A percentile compares a stretch with the other conserved stretches of the same genome.
These are phyloP conservation scores for Ichthyophonus hoferi DNA, from an alignment of 208 protist species.

Conservation along the genomic window DNA sequence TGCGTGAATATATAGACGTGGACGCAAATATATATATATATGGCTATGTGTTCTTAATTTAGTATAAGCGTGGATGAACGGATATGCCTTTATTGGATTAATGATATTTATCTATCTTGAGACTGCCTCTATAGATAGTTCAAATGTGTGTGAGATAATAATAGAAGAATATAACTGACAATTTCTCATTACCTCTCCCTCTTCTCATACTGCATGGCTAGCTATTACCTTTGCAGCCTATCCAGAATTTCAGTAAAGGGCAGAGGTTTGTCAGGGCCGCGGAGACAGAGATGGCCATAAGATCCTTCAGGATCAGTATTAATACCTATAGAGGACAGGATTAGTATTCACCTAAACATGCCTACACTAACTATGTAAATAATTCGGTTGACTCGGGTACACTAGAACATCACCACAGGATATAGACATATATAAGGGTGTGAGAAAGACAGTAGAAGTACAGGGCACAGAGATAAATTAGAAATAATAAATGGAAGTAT, in stretches of 20 bases:
- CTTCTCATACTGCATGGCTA: too few relatives aligned
- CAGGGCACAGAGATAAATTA: too few relatives aligned
- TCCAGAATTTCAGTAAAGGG: neutral
- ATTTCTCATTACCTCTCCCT: too few relatives aligned
- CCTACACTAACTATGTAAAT: too few relatives aligned
- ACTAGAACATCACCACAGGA: too few relatives aligned
- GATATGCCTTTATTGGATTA: neutral
- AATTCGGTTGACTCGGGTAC: too few relatives aligned
- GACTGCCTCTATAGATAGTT: neutral
- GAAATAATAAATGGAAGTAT: too few relatives aligned
- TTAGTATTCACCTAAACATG: too few relatives aligned
- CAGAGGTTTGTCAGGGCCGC: neutral
- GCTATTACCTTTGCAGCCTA: neutral
- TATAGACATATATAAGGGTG: too few relatives aligned
- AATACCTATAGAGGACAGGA: too few relatives aligned
- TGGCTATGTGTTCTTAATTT: neutral
- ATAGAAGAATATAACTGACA: too few relatives aligned
- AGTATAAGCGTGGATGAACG: neutral
- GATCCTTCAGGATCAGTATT: conserved; percentile 8
- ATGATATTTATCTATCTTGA: neutral
- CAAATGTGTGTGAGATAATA: neutral
- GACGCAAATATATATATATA: neutral
- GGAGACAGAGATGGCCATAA: conserved; percentile 16
- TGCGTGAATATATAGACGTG: neutral
- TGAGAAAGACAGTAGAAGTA: too few relatives aligned